Evolutionary conservation across 2,329 filamentous ascomycete genomes (phyloP).

Genomic region (Dactylonectria macrodidyma): DNA sequence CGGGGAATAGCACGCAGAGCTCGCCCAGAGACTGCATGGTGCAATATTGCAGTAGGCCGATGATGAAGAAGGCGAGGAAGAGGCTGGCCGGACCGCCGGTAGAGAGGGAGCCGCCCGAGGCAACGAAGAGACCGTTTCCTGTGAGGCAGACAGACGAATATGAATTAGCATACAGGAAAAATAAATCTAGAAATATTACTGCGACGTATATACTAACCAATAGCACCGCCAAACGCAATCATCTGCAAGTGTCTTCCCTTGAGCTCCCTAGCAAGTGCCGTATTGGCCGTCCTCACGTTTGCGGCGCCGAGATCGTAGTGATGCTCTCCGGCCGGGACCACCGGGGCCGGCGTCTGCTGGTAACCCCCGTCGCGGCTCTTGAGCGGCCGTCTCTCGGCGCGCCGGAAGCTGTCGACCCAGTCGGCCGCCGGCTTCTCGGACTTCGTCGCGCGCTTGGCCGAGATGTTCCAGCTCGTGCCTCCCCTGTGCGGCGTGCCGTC

Average conservation of each 20-base stretch:
- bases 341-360: background rate
- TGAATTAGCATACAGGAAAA: background rate
- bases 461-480: background rate
- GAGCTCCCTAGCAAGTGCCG: background rate
- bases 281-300: background rate
- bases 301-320: background rate
- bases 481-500: background rate
- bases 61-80: constrained; percentile 80
- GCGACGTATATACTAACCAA: background rate
- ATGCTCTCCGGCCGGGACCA: background rate
- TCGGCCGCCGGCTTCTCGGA: background rate
- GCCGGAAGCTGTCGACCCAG: background rate
- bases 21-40: constrained; percentile 95
- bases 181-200: too few relatives aligned
- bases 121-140: constrained; percentile 89
- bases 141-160: background rate
- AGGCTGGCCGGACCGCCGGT: constrained; percentile 83
- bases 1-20: constrained; percentile 88
- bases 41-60: constrained; percentile 90
- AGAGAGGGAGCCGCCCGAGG: constrained; percentile 79
- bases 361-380: background rate
- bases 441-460: background rate
- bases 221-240: background rate
- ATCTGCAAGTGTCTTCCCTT: background rate
- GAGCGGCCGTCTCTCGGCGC: background rate